Evolutionary conservation across 331 rosid species (phyloP), one percentile per base, ranked within the genome.

Genomic region (Phaseolus coccineus): DNA sequence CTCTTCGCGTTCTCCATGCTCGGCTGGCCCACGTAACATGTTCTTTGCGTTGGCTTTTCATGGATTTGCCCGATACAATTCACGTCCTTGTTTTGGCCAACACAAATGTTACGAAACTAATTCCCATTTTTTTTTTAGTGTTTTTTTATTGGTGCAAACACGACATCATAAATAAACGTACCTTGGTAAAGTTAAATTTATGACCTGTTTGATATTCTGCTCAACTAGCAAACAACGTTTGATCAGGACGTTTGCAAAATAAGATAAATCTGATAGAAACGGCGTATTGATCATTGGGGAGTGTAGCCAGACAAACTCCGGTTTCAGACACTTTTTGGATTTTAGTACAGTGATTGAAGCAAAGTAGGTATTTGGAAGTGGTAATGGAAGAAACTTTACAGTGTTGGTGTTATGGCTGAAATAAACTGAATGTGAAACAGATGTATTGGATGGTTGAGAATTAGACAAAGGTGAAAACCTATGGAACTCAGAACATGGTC

Each of bases 291-390:
- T 66, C n/a, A 39, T 66, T 39, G 71, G 16, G 48, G 48, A 33
- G 16, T 39, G 10, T 39, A 19, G 31, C 71, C 40, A 37, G 51
- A 66, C 72, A 66, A 40, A 66, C 72, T 66, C 50, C 12, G n/a
- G 51, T 65, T 33, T 35, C 4, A 37, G 70, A 64, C 70, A 64
- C 70, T 7, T 64, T 35, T 39, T 65, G 71, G 30, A 65, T 3
- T 65, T 63, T 8, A 37, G 67, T 61, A 61, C 67, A 13, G 67
- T 61, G 67, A 30, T 19, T 19, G 50, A 13, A 61, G 42, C 50
- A 66, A 66, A 40, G 53, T 11, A 40, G 19, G 50, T 22, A 22
- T 40, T 66, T 66, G 72, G 31, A 66, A 10, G 11, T 40, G 52
- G 28, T 11, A 19, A 8, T n/a, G 28, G 28, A 9, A 65, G 6